Evolutionary conservation across 345 rosid genomes (phyloP).

Genomic region (Carallia brachiata): DNA sequence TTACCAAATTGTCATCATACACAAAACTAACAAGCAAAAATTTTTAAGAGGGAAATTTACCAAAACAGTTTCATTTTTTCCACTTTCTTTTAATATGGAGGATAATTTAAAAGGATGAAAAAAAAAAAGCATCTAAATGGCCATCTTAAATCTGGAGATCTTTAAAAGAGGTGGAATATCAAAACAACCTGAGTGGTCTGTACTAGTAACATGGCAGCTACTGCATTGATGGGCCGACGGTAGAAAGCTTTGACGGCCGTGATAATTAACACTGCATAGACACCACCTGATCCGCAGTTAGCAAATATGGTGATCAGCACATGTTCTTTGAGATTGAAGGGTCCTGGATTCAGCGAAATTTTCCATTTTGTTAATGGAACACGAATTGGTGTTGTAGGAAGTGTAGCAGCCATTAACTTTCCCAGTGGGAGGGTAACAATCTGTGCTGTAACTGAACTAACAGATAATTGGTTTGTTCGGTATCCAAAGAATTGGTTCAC

Average conservation of each 20-base stretch:
- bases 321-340: conserved; percentile 48
- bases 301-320: conserved; percentile 47
- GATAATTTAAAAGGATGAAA: too few species aligned
- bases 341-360: conserved; percentile 56
- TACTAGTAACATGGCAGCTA: conserved; percentile 47
- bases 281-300: conserved; percentile 27
- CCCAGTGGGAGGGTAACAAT: conserved; percentile 46
- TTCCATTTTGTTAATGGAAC: conserved; percentile 44
- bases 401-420: conserved; percentile 39
- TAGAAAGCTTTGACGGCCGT: conserved; percentile 45
- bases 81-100: too few species aligned
- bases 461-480: conserved; percentile 30
- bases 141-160: too few species aligned
- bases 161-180: neutral
- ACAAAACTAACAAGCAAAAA: too few species aligned
- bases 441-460: conserved; percentile 36
- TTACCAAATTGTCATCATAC: too few species aligned
- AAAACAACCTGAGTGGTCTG: conserved; percentile 68
- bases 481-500: conserved; percentile 40
- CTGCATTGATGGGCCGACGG: conserved; percentile 16
- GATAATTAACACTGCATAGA: conserved; percentile 25
- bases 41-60: too few species aligned
- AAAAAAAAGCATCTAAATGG: too few species aligned
- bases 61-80: too few species aligned
- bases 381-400: conserved; percentile 19